Evolutionary conservation across 139 green algal species (phyloP).

Genomic region (Chlamydomonas sp.): DNA sequence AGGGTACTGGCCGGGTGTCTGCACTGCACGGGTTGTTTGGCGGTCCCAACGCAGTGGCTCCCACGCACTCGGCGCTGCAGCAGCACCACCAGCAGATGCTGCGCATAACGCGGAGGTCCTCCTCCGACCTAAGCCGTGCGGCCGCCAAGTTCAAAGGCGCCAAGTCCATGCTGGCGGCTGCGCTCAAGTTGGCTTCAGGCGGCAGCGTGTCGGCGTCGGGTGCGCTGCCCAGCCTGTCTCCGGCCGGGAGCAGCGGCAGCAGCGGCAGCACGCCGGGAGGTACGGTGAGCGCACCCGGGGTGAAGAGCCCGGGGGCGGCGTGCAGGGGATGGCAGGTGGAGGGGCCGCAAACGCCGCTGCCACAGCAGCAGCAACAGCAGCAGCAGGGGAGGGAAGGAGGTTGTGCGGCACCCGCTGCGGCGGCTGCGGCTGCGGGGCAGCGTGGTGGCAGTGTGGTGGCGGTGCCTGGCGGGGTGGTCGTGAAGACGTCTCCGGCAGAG

Average conservation of each 20-base stretch:
- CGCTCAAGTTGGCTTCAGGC: not conserved
- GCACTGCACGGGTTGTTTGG: not conserved
- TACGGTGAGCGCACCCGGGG: too few species aligned
- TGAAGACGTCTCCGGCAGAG: conserved; percentile 17
- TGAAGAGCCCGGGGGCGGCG: too few species aligned
- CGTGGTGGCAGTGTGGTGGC: not conserved
- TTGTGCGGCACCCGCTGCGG: not conserved
- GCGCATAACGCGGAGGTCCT: conserved; percentile 8
- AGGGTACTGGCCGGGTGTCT: not conserved
- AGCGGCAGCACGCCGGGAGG: too few species aligned
- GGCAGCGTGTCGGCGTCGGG: not conserved
- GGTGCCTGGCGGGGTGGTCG: conserved; percentile 31
- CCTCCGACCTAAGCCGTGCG: conserved; percentile 4
- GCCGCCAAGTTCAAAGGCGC: conserved; percentile 21
- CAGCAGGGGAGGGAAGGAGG: not conserved
- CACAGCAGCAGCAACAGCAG: too few species aligned
- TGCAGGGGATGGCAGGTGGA: too few species aligned
- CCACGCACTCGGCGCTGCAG: conserved; percentile 5
- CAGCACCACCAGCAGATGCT: not conserved
- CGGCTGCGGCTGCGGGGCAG: not conserved
- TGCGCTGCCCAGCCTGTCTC: not conserved
- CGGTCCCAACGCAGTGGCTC: not conserved
- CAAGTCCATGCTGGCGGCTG: not conserved
- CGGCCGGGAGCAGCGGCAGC: not conserved
- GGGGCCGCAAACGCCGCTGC: too few species aligned